phyloP scores from a whole-genome alignment of 495 filamentous ascomycete species.

The Terfezia claveryi region DNA sequence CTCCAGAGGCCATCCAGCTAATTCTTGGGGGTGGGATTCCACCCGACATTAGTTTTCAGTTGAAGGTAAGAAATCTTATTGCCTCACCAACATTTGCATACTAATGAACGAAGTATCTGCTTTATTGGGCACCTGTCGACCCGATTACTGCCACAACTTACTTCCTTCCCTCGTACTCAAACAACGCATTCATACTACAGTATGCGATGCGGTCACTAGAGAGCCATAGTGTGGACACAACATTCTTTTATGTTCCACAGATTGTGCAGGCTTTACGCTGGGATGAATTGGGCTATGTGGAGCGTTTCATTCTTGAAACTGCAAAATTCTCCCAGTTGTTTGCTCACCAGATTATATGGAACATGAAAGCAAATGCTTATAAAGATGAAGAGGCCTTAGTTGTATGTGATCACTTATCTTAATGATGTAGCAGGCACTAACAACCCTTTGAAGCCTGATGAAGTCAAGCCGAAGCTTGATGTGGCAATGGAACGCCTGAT shows the following conservation, averaged over 20 bases:
- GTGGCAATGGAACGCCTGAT: slow-evolving; percentile 69
- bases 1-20: slow-evolving; percentile 61
- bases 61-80: slow-evolving; percentile 31
- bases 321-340: slow-evolving; percentile 90
- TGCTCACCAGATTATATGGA: slow-evolving; percentile 99
- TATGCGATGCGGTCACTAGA: slow-evolving; percentile 94
- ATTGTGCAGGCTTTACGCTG: slow-evolving; percentile 93
- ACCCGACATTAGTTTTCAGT: slow-evolving; percentile 54
- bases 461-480: slow-evolving; percentile 80
- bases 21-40: slow-evolving; percentile 58
- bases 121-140: slow-evolving; percentile 88
- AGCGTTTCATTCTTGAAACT: slow-evolving; percentile 89
- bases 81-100: slow-evolving; percentile 19
- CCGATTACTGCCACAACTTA: slow-evolving; percentile 81
- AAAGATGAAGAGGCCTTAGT: slow-evolving; percentile 86
- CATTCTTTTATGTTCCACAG: slow-evolving; percentile 96
- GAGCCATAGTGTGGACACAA: slow-evolving; percentile 79
- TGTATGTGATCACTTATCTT: slow-evolving; percentile 35
- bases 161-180: slow-evolving; percentile 81
- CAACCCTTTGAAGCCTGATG: slow-evolving; percentile 42
- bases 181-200: slow-evolving; percentile 83
- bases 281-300: slow-evolving; percentile 82
- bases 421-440: not conserved
- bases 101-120: slow-evolving; percentile 39
- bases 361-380: slow-evolving; percentile 97